Evolutionary conservation across 2,329 filamentous ascomycete species (phyloP).

Genomic region (Apiospora phragmitis): DNA sequence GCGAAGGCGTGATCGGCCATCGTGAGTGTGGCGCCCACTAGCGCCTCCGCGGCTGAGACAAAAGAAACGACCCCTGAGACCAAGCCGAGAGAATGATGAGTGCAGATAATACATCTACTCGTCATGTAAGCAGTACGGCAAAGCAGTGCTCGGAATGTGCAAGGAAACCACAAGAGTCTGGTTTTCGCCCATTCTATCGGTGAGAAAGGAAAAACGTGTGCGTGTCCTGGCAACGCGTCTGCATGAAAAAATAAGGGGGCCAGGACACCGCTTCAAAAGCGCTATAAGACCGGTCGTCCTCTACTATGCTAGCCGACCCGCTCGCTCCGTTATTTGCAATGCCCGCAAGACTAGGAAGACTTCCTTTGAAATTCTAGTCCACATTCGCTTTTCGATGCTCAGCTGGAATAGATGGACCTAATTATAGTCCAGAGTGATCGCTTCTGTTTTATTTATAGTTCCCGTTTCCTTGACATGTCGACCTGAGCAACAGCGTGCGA

Average conservation of each 20-base stretch:
- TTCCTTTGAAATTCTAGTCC: background rate
- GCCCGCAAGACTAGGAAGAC: background rate
- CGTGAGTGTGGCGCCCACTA: background rate
- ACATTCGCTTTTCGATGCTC: background rate
- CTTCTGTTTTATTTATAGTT: background rate
- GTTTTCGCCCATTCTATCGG: background rate
- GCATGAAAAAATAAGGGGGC: background rate
- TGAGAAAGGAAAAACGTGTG: background rate
- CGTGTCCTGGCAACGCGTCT: no score
- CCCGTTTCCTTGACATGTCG: background rate
- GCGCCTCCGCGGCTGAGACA: background rate
- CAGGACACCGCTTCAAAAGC: background rate
- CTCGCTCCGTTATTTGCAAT: background rate
- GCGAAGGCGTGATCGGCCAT: background rate
- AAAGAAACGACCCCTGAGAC: background rate
- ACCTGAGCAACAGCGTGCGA: background rate
- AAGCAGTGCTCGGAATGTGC: no score
- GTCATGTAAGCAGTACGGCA: background rate
- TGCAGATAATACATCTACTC: background rate
- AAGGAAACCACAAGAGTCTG: background rate
- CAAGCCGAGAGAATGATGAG: background rate
- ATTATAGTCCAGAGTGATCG: background rate
- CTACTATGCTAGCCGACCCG: background rate
- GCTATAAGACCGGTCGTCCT: background rate
- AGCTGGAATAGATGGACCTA: background rate